Conservation (phyloP, 768 basidiomycete species). For the Auriscalpium vulgare region DNA sequence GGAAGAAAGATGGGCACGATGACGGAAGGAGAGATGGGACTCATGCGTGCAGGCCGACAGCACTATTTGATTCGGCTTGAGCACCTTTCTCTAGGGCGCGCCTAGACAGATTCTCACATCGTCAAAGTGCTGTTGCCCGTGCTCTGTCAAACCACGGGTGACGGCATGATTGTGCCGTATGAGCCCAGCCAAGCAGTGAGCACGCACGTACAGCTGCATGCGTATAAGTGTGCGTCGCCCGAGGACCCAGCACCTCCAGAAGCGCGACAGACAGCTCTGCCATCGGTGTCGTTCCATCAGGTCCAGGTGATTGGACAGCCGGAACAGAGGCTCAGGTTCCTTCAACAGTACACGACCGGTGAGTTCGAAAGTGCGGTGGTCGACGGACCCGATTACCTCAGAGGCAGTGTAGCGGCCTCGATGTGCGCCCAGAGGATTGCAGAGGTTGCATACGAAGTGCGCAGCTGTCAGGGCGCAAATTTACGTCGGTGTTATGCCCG, state of each 20-base stretch:
- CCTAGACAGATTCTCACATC: slow-evolving; percentile 26
- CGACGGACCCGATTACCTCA: slow-evolving; percentile 17
- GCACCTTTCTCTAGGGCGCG: slow-evolving; percentile 32
- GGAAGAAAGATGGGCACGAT: slow-evolving; percentile 47
- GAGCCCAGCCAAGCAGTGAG: no score
- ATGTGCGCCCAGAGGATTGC: slow-evolving; percentile 30
- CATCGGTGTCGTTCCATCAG: slow-evolving; percentile 46
- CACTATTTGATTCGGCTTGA: background rate
- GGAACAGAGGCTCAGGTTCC: slow-evolving; percentile 30
- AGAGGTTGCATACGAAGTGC: slow-evolving; percentile 23
- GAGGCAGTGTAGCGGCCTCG: slow-evolving; percentile 27
- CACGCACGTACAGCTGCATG: slow-evolving; percentile 5
- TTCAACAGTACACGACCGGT: slow-evolving; percentile 16
- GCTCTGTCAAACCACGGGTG: slow-evolving; percentile 47
- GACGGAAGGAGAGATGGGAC: slow-evolving; percentile 53
- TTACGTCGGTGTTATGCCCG: no score
- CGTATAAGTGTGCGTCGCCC: slow-evolving; percentile 36
- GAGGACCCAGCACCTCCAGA: slow-evolving; percentile 19
- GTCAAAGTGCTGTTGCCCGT: slow-evolving; percentile 26
- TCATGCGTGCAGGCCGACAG: slow-evolving; percentile 33
- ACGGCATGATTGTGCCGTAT: slow-evolving; percentile 28
- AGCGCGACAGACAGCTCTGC: slow-evolving; percentile 41
- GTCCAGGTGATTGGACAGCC: slow-evolving; percentile 40
- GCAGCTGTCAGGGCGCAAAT: slow-evolving; percentile 12
- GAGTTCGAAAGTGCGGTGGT: background rate